Base-by-base conservation (phyloP, 2,329 filamentous ascomycete genomes). In the Hypoxylon sp. region DNA sequence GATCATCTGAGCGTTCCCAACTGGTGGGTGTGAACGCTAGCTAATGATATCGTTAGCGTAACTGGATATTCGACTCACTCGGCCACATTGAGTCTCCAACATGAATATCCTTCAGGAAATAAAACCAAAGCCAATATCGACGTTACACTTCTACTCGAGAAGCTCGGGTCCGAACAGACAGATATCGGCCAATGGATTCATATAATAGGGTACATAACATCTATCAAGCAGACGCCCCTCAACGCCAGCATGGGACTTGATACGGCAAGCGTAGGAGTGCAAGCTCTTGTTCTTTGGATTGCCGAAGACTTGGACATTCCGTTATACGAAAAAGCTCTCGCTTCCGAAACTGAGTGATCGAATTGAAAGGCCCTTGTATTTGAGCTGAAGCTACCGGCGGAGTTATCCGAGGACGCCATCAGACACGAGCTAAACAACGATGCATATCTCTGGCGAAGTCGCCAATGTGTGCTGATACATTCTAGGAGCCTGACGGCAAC, bases 111-210 rank as follows among this genome's bases (percentile, higher is more conserved):
- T 11, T 80, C 75, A 17, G 76, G 76, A 50, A 78, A 78, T 60
- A 78, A 81, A 48, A 80, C 86, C 44, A 80, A 80, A 53, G 91
- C 88, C 1, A 77, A 83, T 39, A 92, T 97, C 37, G 88, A 96
- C 74, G 85, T 97, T 66, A 86, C 88, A 58, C 87, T 94, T 71
- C 80, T 97, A 2, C 85, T 97, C 4, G 86, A 90, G 74, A 85
- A 82, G 9, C 81, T 96, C 64, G 88, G 87, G 19, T 80, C 85
- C 22, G 86, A 90, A 62, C 85, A 92, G 55, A 86, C 92, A 58
- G 85, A 89, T 55, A 82, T 92, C 26, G 95, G 95, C n/a, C 86
- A 91, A 66, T 98, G 94, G 94, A 80, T 98, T 54, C 97, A 98
- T 77, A 86, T 98, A 3, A 88, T 98, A 71, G 95, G 94, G 5